Percentiles rank a stretch among this genome's conserved stretches.
Evolutionary conservation across 164 flowering plant species (phyloP).

Genomic region (Sextonia rubra): DNA sequence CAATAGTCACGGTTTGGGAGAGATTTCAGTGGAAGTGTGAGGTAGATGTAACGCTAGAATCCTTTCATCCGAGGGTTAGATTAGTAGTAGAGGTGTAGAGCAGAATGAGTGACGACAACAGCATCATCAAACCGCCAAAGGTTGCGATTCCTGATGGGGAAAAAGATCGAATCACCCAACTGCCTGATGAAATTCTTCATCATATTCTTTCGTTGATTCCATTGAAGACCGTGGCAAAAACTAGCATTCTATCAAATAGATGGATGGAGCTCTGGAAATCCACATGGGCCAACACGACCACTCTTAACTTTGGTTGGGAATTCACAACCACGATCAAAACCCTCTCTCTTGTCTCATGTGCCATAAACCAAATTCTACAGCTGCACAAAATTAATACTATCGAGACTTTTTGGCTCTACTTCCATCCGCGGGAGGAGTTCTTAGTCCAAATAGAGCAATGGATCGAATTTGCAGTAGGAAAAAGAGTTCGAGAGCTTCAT

Average conservation of each 20-base stretch:
- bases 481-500: constrained; percentile 3
- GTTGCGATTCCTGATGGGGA: too few species aligned
- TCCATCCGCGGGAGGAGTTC: background rate
- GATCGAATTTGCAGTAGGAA: constrained; percentile 2
- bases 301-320: constrained; percentile 2
- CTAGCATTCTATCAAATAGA: constrained; percentile 8
- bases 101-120: too few species aligned
- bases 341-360: background rate
- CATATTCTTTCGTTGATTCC: constrained; percentile 7
- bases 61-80: too few species aligned
- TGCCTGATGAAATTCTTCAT: constrained; percentile 10
- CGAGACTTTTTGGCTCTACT: background rate
- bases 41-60: too few species aligned
- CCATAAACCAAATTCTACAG: constrained; percentile 2
- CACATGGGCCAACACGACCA: background rate
- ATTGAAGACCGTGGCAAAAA: background rate
- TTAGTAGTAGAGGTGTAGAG: too few species aligned
- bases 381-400: constrained; percentile 2
- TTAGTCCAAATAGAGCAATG: background rate
- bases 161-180: constrained; percentile 6
- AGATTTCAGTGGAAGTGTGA: too few species aligned
- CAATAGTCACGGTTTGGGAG: too few species aligned
- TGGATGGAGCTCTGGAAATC: constrained; percentile 6
- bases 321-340: background rate
- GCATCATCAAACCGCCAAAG: too few species aligned